phyloP scores from a whole-genome alignment of 139 green algal species.

The Desmodesmus armatus region DNA sequence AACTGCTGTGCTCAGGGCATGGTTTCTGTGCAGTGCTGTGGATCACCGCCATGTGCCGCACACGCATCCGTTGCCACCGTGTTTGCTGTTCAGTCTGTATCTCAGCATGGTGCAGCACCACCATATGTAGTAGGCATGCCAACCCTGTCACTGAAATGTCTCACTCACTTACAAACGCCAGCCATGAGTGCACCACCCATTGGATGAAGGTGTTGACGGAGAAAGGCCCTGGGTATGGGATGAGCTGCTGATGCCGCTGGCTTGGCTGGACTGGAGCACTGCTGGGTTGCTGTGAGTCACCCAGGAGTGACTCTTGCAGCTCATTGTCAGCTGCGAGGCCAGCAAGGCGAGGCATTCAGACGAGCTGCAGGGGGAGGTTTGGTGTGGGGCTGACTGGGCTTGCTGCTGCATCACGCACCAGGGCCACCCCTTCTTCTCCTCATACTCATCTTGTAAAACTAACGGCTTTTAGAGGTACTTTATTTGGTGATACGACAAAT shows the following conservation, averaged over 20 bases:
- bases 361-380: constrained; percentile 4
- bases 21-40: not conserved
- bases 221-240: constrained; percentile 40
- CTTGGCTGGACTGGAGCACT: not conserved
- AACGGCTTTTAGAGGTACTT: no score
- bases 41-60: not conserved
- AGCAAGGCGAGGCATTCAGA: not conserved
- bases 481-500: no score
- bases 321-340: not conserved
- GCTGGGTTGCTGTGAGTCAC: not conserved
- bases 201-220: constrained; percentile 18
- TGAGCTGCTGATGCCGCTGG: constrained; percentile 25
- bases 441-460: no score
- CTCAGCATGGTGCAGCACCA: not conserved
- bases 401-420: no score
- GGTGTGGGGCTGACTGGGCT: no score
- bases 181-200: constrained; percentile 18
- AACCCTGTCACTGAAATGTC: no score
- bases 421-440: no score
- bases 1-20: not conserved
- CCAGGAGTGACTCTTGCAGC: constrained; percentile 9
- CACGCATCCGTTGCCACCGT: not conserved
- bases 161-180: constrained; percentile 28
- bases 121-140: not conserved
- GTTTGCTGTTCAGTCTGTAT: not conserved